Conservation (phyloP, 257 asterid genomes). For the Mentha longifolia region DNA sequence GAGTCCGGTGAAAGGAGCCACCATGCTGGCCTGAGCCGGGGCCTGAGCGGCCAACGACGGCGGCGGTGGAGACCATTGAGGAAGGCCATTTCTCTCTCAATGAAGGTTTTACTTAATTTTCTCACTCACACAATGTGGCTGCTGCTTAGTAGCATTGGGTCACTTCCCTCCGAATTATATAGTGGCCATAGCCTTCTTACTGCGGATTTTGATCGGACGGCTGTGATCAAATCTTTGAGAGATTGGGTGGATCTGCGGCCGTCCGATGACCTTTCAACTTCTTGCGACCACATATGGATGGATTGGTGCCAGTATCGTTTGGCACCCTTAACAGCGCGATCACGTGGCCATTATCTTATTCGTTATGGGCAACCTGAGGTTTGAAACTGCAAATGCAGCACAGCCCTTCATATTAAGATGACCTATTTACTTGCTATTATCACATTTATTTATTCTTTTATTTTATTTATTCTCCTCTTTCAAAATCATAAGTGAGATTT, state of each 20-base stretch:
- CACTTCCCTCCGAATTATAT: slow-evolving; percentile 14
- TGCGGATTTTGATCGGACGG: slow-evolving; percentile 1
- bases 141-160: neutral
- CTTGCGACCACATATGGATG: slow-evolving; percentile 14
- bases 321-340: neutral
- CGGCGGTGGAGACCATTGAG: slow-evolving; percentile 41
- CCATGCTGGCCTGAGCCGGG: slow-evolving; percentile 51
- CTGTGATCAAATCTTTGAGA: neutral
- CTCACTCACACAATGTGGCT: neutral
- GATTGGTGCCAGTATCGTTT: slow-evolving; percentile 17
- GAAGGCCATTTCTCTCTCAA: slow-evolving; percentile 29
- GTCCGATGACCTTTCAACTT: neutral
- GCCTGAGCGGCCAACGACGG: slow-evolving; percentile 38
- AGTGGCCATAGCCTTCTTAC: neutral
- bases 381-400: slow-evolving; percentile 12
- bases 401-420: slow-evolving; percentile 15
- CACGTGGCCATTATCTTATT: slow-evolving; percentile 20
- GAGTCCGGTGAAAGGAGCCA: slow-evolving; percentile 50
- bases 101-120: neutral
- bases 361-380: slow-evolving; percentile 14
- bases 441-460: neutral
- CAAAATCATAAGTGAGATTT: neutral
- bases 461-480: neutral
- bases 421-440: neutral
- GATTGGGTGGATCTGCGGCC: neutral